Percentiles rank a stretch among this genome's conserved stretches.
Conservation (phyloP, 1,284 basidiomycete genomes). For the Earliella scabrosa region DNA sequence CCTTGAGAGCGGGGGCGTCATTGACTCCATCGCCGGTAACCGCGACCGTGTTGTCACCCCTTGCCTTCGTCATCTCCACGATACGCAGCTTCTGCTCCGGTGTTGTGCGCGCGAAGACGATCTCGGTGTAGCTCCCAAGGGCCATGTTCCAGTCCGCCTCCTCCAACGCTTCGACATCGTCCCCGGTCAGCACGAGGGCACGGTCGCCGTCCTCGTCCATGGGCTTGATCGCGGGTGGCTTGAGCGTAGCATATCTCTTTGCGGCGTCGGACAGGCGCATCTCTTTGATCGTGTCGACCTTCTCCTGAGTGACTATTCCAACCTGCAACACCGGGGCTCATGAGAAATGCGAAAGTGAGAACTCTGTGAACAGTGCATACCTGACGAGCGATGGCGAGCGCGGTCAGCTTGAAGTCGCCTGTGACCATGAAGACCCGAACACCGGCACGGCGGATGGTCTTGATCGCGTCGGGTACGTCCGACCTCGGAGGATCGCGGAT, state of each 20-base stretch:
- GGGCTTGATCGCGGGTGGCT: constrained; percentile 33
- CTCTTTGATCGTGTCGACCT: constrained; percentile 45
- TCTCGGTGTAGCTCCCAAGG: constrained; percentile 58
- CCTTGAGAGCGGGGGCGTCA: constrained; percentile 66
- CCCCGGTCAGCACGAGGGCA: constrained; percentile 54
- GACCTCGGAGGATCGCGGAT: constrained; percentile 66
- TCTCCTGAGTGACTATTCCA: constrained; percentile 57
- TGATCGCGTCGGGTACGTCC: constrained; percentile 59
- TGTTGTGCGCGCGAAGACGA: constrained; percentile 76
- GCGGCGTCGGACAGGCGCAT: constrained; percentile 32
- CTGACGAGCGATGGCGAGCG: constrained; percentile 63
- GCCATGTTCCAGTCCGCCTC: constrained; percentile 52
- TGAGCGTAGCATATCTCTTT: constrained; percentile 19
- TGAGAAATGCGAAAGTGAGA: constrained; percentile 38
- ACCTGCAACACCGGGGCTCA: constrained; percentile 48
- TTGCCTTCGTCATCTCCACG: constrained; percentile 61
- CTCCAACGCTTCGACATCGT: constrained; percentile 52
- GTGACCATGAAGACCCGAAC: constrained; percentile 76
- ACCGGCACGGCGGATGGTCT: constrained; percentile 58
- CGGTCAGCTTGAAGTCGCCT: constrained; percentile 60
- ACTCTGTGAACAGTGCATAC: constrained; percentile 51
- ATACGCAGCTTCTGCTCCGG: constrained; percentile 77
- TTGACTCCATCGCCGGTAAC: constrained; percentile 74
- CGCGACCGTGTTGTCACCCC: constrained; percentile 52
- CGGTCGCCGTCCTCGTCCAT: constrained; percentile 31